Evolutionary conservation across 2,329 filamentous ascomycete genomes (phyloP), one percentile per base, ranked within the genome.

Genomic region (Endothia cerciana): DNA sequence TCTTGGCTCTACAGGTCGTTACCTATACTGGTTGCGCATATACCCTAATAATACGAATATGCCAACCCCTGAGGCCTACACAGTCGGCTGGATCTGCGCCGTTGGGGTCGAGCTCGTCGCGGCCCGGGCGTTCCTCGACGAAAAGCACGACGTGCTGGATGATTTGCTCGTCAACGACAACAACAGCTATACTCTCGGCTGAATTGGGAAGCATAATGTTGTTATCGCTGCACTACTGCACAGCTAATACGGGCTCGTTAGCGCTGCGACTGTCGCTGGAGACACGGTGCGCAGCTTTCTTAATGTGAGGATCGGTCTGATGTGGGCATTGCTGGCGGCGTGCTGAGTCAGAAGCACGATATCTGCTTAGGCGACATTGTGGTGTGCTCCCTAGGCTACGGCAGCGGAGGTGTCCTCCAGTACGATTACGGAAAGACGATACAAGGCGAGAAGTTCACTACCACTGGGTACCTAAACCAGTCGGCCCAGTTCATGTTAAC

Each of bases 301-400:
- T 0, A 72, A 73, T 4, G 53, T 80, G 5, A 64, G 70, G 22
- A 65, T 77, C 11, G 72, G 72, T 1, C 58, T 78, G 4, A 71
- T 79, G 68, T 78, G 1, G 76, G 76, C 28, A 73, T 77, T 2
- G 76, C 72, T 0, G 77, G 77, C 6, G 78, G 77, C 3, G 76
- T 72, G 0, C 47, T 22, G 10, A 51, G 47, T 28, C 4, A 13
- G 15, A 28, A 15, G 22, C 22, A 76, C 33, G 77, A 80, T n/a
- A 73, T 81, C 0, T 74, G 77, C 4, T 73, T 77, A 0, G 74
- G 75, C 7, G 74, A 77, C 56, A 58, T 77, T 22, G 74, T 76
- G 0, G 74, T 79, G 8, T 72, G 73, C 43, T 56, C 60, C 7
- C 65, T 71, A 13, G 55, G 68, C 5, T 56, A 68, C 47, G 65